Percentiles rank a stretch among this genome's conserved stretches.
Conservation (phyloP, 352 stramenopile species). For the Phytophthora boehmeriae region DNA sequence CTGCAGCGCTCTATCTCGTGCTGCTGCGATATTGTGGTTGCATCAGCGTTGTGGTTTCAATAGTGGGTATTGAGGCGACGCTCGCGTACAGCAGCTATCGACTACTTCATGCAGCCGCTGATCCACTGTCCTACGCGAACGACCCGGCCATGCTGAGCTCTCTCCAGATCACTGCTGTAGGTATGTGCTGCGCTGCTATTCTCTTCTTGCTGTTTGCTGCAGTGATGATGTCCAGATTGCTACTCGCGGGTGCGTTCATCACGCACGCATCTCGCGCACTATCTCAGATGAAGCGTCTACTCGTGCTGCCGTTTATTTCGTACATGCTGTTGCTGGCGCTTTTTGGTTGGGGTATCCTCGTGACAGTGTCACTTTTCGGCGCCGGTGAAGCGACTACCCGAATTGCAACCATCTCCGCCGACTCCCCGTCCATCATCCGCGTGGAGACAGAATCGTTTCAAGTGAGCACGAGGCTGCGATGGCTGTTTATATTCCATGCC, state of each 20-base stretch:
- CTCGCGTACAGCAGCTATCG: conserved; percentile 72
- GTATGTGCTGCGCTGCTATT: conserved; percentile 64
- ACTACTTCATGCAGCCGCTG: conserved; percentile 50
- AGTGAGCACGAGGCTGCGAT: conserved; percentile 66
- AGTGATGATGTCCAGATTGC: conserved; percentile 63
- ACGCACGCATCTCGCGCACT: conserved; percentile 73
- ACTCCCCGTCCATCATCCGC: conserved; percentile 49
- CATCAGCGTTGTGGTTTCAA: conserved; percentile 73
- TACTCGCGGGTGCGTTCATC: conserved; percentile 81
- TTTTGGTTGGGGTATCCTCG: conserved; percentile 74
- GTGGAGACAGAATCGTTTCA: conserved; percentile 74
- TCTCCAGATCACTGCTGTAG: conserved; percentile 61
- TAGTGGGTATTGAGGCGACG: conserved; percentile 60
- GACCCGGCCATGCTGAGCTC: conserved; percentile 76
- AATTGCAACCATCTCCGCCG: conserved; percentile 61
- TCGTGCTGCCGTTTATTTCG: conserved; percentile 74
- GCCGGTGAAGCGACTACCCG: conserved; percentile 64
- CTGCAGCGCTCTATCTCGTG: conserved; percentile 66
- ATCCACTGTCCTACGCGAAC: conserved; percentile 55
- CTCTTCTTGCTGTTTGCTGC: conserved; percentile 70
- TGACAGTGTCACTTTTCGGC: conserved; percentile 80
- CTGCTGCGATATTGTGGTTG: conserved; percentile 77
- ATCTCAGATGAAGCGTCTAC: conserved; percentile 65
- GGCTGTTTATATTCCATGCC: conserved; percentile 77
- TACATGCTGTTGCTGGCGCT: conserved; percentile 68